Conservation (phyloP, 768 basidiomycete genomes). For the Galerina sulciceps region DNA sequence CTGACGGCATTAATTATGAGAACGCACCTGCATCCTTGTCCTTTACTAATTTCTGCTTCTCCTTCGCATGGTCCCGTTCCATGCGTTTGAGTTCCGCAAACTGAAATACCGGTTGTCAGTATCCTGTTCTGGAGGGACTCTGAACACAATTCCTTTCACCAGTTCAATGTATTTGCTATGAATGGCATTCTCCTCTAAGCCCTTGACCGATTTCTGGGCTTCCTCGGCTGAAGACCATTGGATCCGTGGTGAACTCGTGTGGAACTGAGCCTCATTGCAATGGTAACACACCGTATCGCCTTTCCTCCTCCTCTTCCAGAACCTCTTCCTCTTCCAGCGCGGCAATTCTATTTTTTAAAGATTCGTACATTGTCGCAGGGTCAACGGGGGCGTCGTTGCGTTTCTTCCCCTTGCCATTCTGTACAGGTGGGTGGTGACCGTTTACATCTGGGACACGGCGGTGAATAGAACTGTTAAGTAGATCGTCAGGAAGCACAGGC, state of each 20-base stretch:
- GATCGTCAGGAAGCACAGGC: slow-evolving; percentile 28
- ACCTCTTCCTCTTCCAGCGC: slow-evolving; percentile 89
- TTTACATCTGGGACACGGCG: slow-evolving; percentile 43
- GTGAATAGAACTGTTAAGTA: slow-evolving; percentile 30
- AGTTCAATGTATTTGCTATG: slow-evolving; percentile 89
- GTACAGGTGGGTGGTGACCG: slow-evolving; percentile 39
- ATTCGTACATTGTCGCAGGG: slow-evolving; percentile 87
- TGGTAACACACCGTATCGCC: slow-evolving; percentile 65
- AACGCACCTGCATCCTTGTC: slow-evolving; percentile 85
- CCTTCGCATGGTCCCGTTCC: slow-evolving; percentile 89
- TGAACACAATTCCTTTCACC: slow-evolving; percentile 47
- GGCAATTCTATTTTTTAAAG: slow-evolving; percentile 85
- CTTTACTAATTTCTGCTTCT: slow-evolving; percentile 88
- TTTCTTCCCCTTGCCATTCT: slow-evolving; percentile 66
- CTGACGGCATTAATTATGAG: neutral
- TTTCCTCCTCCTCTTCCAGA: slow-evolving; percentile 86
- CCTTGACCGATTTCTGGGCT: slow-evolving; percentile 84
- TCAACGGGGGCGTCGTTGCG: slow-evolving; percentile 75
- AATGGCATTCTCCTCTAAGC: slow-evolving; percentile 80
- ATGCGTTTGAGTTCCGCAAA: slow-evolving; percentile 87
- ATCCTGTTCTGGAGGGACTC: slow-evolving; percentile 12
- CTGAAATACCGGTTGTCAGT: slow-evolving; percentile 40
- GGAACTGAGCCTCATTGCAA: slow-evolving; percentile 17
- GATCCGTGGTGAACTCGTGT: slow-evolving; percentile 15
- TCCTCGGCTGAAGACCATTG: slow-evolving; percentile 67